Base-by-base conservation (phyloP, 331 rosid genomes). In the Spiraea crenata region DNA sequence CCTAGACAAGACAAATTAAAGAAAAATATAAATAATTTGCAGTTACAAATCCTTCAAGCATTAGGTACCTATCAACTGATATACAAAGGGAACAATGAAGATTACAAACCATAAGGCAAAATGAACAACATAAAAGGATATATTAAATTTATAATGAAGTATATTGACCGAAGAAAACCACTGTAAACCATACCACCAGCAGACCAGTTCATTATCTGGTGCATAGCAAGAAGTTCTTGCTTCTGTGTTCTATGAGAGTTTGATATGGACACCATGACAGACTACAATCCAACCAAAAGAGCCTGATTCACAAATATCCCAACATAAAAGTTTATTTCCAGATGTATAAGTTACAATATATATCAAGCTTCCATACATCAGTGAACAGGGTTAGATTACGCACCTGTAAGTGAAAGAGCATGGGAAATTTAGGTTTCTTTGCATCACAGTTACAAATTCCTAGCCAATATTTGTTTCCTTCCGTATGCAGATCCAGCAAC, bases 401-500 rank as follows among this genome's bases (percentile, higher is more conserved):
- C 66, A 91, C 97, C 97, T 91, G 97, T 63, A 85, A 61, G 72
- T 73, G 84, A 84, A 91, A 91, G 55, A 91, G 91, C 75, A 66
- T 34, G 52, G 89, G 87, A 81, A 80, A 72, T 50, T 65, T 83
- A 68, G 85, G 75, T 65, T 71, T 84, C 80, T 79, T 74, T 55
- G 50, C 50, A 42, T 86, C 84, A 58, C 73, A 52, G 75, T 82
- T 87, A 82, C 87, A 82, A 75, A 91, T 80, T 55, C 79, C 81
- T 67, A 61, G 77, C 93, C 97, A 91, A 77, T 79, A 85, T 79
- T 82, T 87, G 73, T 74, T 92, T 71, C 82, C 58, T 8, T 82
- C 84, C 61, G 84, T 83, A 77, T 80, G 80, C 71, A 85, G 72
- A 82, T 88, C 90, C 55, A 89, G 77, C 91, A 89, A 81, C 84